phyloP scores from a whole-genome alignment of 305 asterid genomes.

The Fraxinus dipetala region DNA sequence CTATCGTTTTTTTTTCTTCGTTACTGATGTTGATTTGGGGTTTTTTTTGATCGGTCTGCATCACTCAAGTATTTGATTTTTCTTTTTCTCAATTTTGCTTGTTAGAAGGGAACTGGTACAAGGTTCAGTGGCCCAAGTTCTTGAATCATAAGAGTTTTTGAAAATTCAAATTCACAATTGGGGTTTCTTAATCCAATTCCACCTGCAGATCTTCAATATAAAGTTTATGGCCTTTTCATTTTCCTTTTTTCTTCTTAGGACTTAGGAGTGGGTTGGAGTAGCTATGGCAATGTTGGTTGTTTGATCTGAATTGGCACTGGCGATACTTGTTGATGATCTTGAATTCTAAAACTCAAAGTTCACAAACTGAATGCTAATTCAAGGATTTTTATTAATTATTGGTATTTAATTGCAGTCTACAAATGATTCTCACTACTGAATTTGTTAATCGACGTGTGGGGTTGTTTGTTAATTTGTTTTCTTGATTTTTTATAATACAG shows the following conservation, averaged over 20 bases:
- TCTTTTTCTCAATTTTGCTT: background rate
- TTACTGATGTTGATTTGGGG: background rate
- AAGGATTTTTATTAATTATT: background rate
- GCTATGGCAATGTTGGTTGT: background rate
- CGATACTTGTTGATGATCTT: background rate
- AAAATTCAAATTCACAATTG: slow-evolving; percentile 14
- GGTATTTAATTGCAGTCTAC: background rate
- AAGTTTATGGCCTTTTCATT: background rate
- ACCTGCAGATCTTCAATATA: background rate
- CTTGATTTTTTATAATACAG: slow-evolving; percentile 21
- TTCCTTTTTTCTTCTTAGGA: background rate
- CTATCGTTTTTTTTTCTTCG: background rate
- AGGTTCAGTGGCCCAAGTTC: background rate
- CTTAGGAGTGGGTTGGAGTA: background rate
- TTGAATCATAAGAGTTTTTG: background rate
- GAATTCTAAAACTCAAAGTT: background rate
- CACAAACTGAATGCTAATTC: background rate
- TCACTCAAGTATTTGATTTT: background rate
- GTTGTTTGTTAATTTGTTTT: background rate
- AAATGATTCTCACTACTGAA: background rate
- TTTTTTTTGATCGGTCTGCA: background rate
- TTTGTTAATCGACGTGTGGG: background rate
- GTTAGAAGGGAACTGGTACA: background rate
- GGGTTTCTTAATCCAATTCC: slow-evolving; percentile 2
- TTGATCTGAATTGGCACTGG: background rate